phyloP scores from a whole-genome alignment of 108 stramenopile genomes.

The Discostella pseudostelligera region DNA sequence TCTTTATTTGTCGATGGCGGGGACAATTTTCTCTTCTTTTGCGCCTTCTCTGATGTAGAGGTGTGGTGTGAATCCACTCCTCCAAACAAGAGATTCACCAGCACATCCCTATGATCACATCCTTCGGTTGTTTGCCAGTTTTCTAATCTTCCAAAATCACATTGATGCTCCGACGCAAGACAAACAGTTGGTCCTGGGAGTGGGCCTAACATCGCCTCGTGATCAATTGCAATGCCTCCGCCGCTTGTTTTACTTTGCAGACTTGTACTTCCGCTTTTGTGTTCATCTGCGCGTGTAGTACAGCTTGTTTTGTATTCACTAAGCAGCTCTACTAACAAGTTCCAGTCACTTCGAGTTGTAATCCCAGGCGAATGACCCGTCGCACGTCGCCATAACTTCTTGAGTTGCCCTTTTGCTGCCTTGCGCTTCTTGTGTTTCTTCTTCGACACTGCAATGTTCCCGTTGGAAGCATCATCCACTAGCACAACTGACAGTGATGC shows the following conservation, averaged over 20 bases:
- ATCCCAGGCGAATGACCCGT: slow-evolving; percentile 29
- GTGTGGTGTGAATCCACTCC: background rate
- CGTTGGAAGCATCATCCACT: no score
- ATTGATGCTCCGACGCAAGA: background rate
- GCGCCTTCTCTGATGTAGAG: background rate
- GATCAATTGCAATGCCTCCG: background rate
- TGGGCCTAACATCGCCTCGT: slow-evolving; percentile 14
- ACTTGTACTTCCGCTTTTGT: slow-evolving; percentile 3
- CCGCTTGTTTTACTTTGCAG: background rate
- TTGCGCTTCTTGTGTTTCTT: slow-evolving; percentile 45
- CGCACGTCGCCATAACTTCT: slow-evolving; percentile 42
- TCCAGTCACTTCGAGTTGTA: slow-evolving; percentile 36
- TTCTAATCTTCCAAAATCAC: slow-evolving; percentile 20
- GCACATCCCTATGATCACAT: slow-evolving; percentile 68
- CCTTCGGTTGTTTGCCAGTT: slow-evolving; percentile 61
- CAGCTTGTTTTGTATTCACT: slow-evolving; percentile 17
- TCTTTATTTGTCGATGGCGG: background rate
- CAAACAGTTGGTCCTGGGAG: slow-evolving; percentile 34
- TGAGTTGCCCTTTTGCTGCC: slow-evolving; percentile 29
- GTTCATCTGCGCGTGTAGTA: background rate
- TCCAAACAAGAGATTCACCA: slow-evolving; percentile 54
- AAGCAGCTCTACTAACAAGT: slow-evolving; percentile 31
- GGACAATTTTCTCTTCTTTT: slow-evolving; percentile 31
- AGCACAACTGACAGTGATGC: no score
- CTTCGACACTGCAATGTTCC: slow-evolving; percentile 13